Evolutionary conservation across 208 protist species (phyloP), one percentile per base, ranked within the genome.

Genomic region (Wallacemonas rigidus): DNA sequence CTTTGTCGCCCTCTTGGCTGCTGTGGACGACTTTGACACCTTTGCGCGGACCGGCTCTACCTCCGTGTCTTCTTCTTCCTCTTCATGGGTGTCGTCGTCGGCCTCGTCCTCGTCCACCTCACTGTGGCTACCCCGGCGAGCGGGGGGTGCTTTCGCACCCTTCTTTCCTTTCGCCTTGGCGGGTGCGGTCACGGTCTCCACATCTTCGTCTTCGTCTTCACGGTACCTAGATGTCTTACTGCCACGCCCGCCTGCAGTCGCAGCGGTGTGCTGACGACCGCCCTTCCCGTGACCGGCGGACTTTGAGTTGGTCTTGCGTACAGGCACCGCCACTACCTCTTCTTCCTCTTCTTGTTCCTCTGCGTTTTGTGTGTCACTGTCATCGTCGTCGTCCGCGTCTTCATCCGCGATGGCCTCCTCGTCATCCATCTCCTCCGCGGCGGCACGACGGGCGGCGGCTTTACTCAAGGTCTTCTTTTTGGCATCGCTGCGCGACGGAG

Each of bases 341-440:
- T 63, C 75, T 9, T 71, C 74, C 3, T 45, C 53, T n/a, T 51
- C 75, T 9, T 71, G 71, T 2, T 45, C 53, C 14, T 51, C 80
- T 11, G 70, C 77, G 17, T 68, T 45, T 2, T 67, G 62, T 11
- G 69, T 72, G 6, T 71, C 57, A 1, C 67, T 64, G 12, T 56
- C 69, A 1, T 57, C 70, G 8, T 72, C 69, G 7, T 53, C 61
- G 1, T 72, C 63, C 17, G 36, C 57, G 4, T 71, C 12, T 7
- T 74, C 75, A 8, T 69, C 78, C 41, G 74, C 58, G 11, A 78
- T 58, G 2, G 79, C 76, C 47, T 67, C 70, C 3, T 76, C 68
- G 15, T 56, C 69, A 8, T 60, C 51, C 2, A 67, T 39, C 15
- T 40, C 39, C 9, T 26, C 14, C 44, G 38, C 53, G 7, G 63